Percentiles rank a stretch among this genome's conserved stretches.
These are phyloP conservation scores for Cystoderma amianthinum DNA, from an alignment of 768 basidiomycete species.

Conservation along the genomic window DNA sequence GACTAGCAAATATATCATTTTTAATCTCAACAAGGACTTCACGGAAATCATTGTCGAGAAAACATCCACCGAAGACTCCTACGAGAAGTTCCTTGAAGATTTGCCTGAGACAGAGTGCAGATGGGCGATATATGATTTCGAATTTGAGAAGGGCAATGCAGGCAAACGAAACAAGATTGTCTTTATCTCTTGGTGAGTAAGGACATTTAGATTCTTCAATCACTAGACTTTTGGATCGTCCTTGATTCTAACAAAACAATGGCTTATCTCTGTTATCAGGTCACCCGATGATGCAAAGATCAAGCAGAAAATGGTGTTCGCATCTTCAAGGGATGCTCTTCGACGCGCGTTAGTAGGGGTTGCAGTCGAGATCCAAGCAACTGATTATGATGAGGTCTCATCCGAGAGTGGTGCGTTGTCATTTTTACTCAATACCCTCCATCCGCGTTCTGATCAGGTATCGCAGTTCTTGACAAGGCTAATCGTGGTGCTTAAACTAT, in stretches of 20 bases:
- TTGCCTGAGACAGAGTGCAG: constrained; percentile 72
- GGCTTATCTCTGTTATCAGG: constrained; percentile 44
- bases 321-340: constrained; percentile 82
- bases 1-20: constrained; percentile 82
- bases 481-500: constrained; percentile 12
- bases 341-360: constrained; percentile 70
- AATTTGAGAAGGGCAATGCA: constrained; percentile 65
- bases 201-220: background rate
- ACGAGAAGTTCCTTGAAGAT: constrained; percentile 67
- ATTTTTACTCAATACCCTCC: background rate
- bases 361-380: constrained; percentile 79
- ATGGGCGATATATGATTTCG: constrained; percentile 93
- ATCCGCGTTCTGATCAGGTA: constrained; percentile 1
- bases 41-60: constrained; percentile 80
- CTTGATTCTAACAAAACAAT: background rate
- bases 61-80: constrained; percentile 40
- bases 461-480: constrained; percentile 21
- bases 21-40: constrained; percentile 47
- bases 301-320: constrained; percentile 90
- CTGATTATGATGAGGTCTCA: constrained; percentile 67
- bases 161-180: constrained; percentile 83
- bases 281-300: constrained; percentile 79
- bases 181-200: constrained; percentile 79
- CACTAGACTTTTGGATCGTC: background rate
- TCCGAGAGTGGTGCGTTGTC: constrained; percentile 55